These are phyloP conservation scores for Boletus rex-veris DNA, from an alignment of 768 basidiomycete genomes.

Conservation along the genomic window DNA sequence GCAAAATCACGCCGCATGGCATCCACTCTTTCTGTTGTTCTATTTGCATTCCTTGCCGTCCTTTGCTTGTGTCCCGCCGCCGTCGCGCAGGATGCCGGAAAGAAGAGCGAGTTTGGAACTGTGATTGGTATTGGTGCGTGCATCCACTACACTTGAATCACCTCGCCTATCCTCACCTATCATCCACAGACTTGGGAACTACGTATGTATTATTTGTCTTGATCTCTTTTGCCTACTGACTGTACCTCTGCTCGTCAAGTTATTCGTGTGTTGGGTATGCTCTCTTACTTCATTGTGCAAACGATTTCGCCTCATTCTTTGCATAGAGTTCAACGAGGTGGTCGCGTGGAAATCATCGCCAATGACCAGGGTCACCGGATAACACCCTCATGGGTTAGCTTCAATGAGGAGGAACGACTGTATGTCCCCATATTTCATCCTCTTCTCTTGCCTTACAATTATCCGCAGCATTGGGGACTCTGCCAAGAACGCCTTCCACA, in stretches of 20 bases:
- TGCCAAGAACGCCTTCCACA: conserved; percentile 93
- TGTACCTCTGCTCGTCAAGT: conserved; percentile 38
- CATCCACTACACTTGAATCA: not conserved
- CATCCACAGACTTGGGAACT: conserved; percentile 76
- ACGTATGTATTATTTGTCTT: conserved; percentile 47
- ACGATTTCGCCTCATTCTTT: not conserved
- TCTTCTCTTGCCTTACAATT: not conserved
- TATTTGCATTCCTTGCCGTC: conserved; percentile 67
- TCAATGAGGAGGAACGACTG: conserved; percentile 78
- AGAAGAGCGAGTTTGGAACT: conserved; percentile 74
- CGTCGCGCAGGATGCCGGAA: conserved; percentile 55
- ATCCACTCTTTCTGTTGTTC: conserved; percentile 57
- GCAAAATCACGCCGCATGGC: conserved; percentile 50
- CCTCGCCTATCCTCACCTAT: not conserved
- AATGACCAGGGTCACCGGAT: conserved; percentile 90
- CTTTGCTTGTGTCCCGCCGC: conserved; percentile 66
- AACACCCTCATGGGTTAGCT: conserved; percentile 84
- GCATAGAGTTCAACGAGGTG: conserved; percentile 73
- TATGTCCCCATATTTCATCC: conserved; percentile 3
- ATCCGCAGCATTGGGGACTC: conserved; percentile 73
- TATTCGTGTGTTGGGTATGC: conserved; percentile 95
- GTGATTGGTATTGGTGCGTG: conserved; percentile 87
- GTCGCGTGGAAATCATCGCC: conserved; percentile 86
- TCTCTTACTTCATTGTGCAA: not conserved
- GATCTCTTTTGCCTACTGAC: not conserved